Base-by-base conservation (phyloP, 345 rosid genomes). In the Moricandia arvensis region DNA sequence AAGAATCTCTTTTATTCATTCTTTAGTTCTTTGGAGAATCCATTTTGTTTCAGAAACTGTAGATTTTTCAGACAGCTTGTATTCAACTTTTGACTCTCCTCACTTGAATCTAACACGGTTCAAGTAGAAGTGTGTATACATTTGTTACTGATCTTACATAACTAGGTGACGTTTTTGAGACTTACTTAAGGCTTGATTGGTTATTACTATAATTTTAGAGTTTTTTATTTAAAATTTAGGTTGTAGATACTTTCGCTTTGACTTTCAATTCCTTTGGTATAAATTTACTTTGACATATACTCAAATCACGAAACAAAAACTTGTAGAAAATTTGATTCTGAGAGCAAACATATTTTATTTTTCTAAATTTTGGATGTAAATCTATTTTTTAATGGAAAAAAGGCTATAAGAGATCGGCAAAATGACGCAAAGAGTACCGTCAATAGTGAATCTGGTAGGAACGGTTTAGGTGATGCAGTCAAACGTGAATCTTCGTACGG, bases 201-300 rank as follows among this genome's bases (percentile, higher is more conserved):
- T 21, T 21, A 21, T 21, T 21, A 21, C 24, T 21, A 21, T 21
- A 21, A 21, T 21, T 21, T 2, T 21, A 21, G 24, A 21, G 1
- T 21, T 21, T 1, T 21, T 21, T 21, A 21, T 2, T 21, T 21
- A 21, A 21, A n/a, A 13, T 3, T 13, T 11, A 91, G 58, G 89
- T 86, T 10, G 79, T 75, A 73, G 74, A 78, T 77, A 66, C 66
- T 72, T 68, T 77, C 85, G 11, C 47, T n/a, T 41, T 12, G 47
- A 41, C 47, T 21, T 21, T 21, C 24, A 21, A 21, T 21, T 21
- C 24, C 2, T n/a, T 21, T 21, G 24, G 24, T 21, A 21, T n/a
- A 21, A 21, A 21, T 21, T 21, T 21, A 21, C 2, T 21, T 21
- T 21, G 24, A 21, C n/a, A n/a, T n/a, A n/a, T n/a, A n/a, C n/a